Base-by-base conservation (phyloP, 495 filamentous ascomycete species). In the Aspergillus sclerotiicarbonarius region DNA sequence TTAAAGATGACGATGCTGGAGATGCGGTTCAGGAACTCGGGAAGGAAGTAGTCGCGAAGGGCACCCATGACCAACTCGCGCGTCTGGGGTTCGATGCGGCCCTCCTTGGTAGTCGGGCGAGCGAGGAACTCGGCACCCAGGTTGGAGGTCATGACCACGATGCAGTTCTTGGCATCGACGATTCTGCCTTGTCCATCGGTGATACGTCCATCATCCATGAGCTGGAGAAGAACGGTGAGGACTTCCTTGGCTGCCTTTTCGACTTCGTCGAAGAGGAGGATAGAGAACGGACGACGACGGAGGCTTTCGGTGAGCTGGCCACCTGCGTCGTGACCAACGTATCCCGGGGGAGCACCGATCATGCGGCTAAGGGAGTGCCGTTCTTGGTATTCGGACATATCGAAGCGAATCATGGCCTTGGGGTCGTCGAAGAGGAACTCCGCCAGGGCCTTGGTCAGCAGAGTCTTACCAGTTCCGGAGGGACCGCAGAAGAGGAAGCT, bases 301-400 rank as follows among this genome's bases (percentile, higher is more conserved):
- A 98, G 85, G 44, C 85, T 88, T 73, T 98, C 94, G 6, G 94
- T 98, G 35, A 98, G 84, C 66, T 98, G 94, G 37, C 94, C 94
- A 61, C 94, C 94, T 30, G 94, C 86, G 62, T 98, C 94, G 69
- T 98, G 91, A 25, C 94, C 94, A 57, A 98, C 91, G 65, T 98
- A 98, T 62, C 94, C 94, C 8, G 94, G 94, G 13, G 94, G 94
- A 8, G 94, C 93, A 66, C 94, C 94, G 63, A 98, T 98, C 89
- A 98, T 96, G 57, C 94, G 88, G 65, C 90, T 95, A 21, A 98
- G 85, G 1, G 92, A 90, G 74, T 98, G 94, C 9, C 92, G 89
- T 73, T 98, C 94, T 73, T 98, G 95, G 73, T 98, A 98, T 71
- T 98, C 94, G 8, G 94, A 98, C 94, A 98, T 98, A 74, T 98